Evolutionary conservation across 2,329 filamentous ascomycete species (phyloP), one percentile per base, ranked within the genome.

Genomic region (Fusarium marasasianum): DNA sequence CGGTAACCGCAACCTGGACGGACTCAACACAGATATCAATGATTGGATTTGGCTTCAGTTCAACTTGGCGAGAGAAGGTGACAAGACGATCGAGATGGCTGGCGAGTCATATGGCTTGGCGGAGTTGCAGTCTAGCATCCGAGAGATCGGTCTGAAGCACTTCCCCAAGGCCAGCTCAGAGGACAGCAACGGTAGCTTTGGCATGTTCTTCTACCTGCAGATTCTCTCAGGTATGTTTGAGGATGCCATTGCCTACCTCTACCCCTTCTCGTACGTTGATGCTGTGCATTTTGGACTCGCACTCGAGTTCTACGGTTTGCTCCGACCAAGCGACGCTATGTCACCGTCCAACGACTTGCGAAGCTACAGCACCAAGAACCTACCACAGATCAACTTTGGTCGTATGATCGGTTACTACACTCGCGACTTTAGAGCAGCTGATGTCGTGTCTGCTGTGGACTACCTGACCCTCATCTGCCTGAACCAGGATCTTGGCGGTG

Each of bases 381-480:
- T 90, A 72, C 88, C 95, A 10, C 95, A 98, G 81, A 92, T 99
- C 83, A 98, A 96, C 86, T 98, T 98, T 83, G 95, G 94, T 50
- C 92, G 93, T 67, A 94, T 98, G 87, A 87, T 98, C 70, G 97
- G 96, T 45, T 94, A 96, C 81, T 99, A 99, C 86, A 99, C 97
- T 9, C 91, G 93, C 61, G 95, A 98, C 82, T 99, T 99, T 89
- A 92, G 96, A 59, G 94, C 94, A 37, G 95, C 95, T 26, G 92
- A 97, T 79, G 93, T 95, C 12, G 93, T 93, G 66, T 94, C 94
- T 40, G 96, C 97, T 6, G 94, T 97, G 24, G 96, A 99, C 81
- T 99, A 99, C 82, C 90, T 99, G 54, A 90, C 92, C 11, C 85
- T 99, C 65, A 95, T 99, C 79, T 98, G 94, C 82, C 90, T 99